Percentiles rank a stretch among this genome's conserved stretches.
These are phyloP conservation scores for Schizonepeta tenuifolia DNA, from an alignment of 257 asterid species.

Conservation along the genomic window DNA sequence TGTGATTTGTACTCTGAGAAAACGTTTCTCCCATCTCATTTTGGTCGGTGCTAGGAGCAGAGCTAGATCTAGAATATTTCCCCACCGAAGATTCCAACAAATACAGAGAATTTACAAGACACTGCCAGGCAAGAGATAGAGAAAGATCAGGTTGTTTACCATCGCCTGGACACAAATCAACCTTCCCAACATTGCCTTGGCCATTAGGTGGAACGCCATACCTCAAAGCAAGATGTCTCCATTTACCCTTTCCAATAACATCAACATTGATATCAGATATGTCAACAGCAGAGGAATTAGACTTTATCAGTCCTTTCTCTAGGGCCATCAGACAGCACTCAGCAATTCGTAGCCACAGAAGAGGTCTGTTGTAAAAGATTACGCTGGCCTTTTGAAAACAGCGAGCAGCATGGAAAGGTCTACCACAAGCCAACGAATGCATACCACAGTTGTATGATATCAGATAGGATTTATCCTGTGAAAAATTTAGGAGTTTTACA, in stretches of 20 bases:
- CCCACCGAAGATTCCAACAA: constrained; percentile 58
- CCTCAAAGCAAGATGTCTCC: constrained; percentile 75
- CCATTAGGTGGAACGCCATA: constrained; percentile 44
- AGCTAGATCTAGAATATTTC: constrained; percentile 41
- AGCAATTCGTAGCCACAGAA: constrained; percentile 81
- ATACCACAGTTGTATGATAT: constrained; percentile 80
- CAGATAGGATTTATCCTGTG: constrained; percentile 70
- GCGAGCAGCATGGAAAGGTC: constrained; percentile 74
- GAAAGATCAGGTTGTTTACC: constrained; percentile 57
- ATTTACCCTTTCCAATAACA: constrained; percentile 87
- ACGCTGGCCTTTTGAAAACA: constrained; percentile 71
- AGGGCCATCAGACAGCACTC: constrained; percentile 92
- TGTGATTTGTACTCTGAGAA: constrained; percentile 38
- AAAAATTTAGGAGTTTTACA: constrained; percentile 55
- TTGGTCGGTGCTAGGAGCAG: constrained; percentile 42
- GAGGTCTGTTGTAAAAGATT: constrained; percentile 65
- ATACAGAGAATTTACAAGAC: constrained; percentile 73
- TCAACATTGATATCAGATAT: constrained; percentile 54
- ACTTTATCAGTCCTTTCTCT: constrained; percentile 68
- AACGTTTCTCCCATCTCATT: constrained; percentile 51
- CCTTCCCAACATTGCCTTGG: constrained; percentile 36
- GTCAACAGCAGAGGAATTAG: constrained; percentile 40
- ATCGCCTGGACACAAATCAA: constrained; percentile 39
- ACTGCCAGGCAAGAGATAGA: constrained; percentile 63
- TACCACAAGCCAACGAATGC: constrained; percentile 75